Percentiles rank a stretch among this genome's conserved stretches.
Conservation (phyloP, 257 asterid species). For the Forsythia viridissima region DNA sequence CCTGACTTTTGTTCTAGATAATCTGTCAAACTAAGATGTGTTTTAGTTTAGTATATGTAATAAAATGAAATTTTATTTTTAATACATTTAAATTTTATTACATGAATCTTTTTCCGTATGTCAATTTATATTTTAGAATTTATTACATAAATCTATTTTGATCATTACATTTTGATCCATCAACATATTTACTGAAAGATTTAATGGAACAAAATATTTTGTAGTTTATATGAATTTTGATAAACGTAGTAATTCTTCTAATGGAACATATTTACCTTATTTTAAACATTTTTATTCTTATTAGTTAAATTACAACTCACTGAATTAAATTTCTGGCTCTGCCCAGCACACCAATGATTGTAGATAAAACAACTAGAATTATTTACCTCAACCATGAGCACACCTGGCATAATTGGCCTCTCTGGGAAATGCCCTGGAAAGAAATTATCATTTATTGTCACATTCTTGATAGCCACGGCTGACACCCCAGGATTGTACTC, state of each 20-base stretch:
- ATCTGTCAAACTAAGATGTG: background rate
- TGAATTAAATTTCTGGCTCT: too few species aligned
- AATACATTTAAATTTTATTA: background rate
- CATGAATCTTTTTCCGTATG: background rate
- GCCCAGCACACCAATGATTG: background rate
- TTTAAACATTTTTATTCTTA: too few species aligned
- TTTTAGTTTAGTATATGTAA: background rate
- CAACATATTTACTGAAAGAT: background rate
- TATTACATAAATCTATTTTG: background rate
- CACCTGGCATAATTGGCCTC: constrained; percentile 98
- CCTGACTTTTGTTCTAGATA: background rate
- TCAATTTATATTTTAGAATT: background rate
- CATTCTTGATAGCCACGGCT: constrained; percentile 90
- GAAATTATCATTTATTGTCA: constrained; percentile 85
- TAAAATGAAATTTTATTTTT: background rate
- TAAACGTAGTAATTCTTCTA: background rate
- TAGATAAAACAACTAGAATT: background rate
- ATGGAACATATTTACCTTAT: too few species aligned
- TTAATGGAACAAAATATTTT: background rate
- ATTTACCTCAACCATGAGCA: constrained; percentile 89
- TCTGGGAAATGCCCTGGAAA: constrained; percentile 94
- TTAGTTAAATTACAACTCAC: too few species aligned
- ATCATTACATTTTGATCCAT: background rate
- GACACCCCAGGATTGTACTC: constrained; percentile 85
- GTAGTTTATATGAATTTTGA: background rate